Percentiles rank a stretch among this genome's conserved stretches.
Conservation (phyloP, 106 monocot genomes). For the Agapanthus africanus region DNA sequence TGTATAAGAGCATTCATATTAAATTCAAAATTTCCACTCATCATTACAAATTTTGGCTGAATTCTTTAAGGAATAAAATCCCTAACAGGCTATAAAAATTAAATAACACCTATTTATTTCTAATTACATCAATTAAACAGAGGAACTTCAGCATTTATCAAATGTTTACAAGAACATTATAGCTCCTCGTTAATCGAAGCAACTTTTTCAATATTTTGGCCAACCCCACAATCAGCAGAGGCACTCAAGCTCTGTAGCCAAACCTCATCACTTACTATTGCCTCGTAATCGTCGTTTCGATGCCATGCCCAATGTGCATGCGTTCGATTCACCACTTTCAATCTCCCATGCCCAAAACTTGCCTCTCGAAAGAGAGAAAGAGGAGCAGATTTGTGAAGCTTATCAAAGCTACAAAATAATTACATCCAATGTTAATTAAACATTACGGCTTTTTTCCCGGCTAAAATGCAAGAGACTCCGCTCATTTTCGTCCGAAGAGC, state of each 20-base stretch:
- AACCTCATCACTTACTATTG: conserved; percentile 34
- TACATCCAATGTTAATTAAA: neutral
- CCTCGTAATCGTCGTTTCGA: conserved; percentile 55
- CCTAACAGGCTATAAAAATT: no score
- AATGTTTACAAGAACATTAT: no score
- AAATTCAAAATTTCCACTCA: no score
- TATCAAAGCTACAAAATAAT: conserved; percentile 35
- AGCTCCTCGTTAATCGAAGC: neutral
- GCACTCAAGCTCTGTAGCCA: conserved; percentile 47
- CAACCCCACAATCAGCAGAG: conserved; percentile 14
- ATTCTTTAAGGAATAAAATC: no score
- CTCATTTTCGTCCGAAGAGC: neutral
- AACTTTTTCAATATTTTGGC: neutral
- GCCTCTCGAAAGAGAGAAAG: conserved; percentile 71
- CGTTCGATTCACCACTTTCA: conserved; percentile 48
- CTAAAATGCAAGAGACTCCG: no score
- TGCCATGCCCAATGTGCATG: conserved; percentile 90
- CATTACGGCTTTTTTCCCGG: no score
- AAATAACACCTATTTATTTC: no score
- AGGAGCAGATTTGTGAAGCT: conserved; percentile 32
- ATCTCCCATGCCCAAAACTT: conserved; percentile 83
- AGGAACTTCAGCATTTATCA: no score
- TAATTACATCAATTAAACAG: no score
- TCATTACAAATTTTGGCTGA: no score
- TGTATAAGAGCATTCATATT: no score